Evolutionary conservation across 441 rosid genomes (phyloP), one percentile per base, ranked within the genome.

Genomic region (Euphorbia corollata): DNA sequence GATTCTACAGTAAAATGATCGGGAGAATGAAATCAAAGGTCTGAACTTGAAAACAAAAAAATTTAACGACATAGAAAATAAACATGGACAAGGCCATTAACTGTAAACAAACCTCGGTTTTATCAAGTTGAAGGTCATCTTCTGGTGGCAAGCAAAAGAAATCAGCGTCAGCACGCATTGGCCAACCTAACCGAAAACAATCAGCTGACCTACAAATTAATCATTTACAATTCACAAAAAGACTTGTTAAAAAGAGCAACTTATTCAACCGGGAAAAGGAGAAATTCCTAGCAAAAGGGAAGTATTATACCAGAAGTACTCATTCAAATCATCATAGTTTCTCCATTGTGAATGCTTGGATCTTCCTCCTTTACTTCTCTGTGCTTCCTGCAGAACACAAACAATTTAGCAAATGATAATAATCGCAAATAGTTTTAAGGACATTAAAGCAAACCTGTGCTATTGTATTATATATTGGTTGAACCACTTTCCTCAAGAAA

Each of bases 331-430:
- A 81, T 95, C 99, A 77, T 95, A 95, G 68, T 95, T 95, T 72
- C 99, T 92, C 99, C 99, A 95, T 55, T 90, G 96, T 5, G 99
- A 95, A 75, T 95, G 99, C 83, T 90, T 95, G 70, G 99, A 91
- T 74, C 70, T 90, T 68, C 97, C 98, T 65, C 41, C 79, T 74
- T 82, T 82, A 81, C 92, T 90, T 79, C 84, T 85, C 77, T 83
- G 79, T 56, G 99, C 87, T 83, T 95, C 99, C 99, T 94, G 73
- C 54, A 48, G 77, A 67, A 48, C 57, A 19, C 34, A 63, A 71
- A 59, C 65, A 58, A 41, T 45, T 12, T 64, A 64, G 57, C 66
- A 47, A 69, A 50, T 30, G 62, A 56, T 77, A 48, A 13, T 77
- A 48, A 13, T 19, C 2, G 32, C 32, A 27, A 27, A 27, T 27